Conservation (phyloP, 768 basidiomycete species). For the Serendipita indica region DNA sequence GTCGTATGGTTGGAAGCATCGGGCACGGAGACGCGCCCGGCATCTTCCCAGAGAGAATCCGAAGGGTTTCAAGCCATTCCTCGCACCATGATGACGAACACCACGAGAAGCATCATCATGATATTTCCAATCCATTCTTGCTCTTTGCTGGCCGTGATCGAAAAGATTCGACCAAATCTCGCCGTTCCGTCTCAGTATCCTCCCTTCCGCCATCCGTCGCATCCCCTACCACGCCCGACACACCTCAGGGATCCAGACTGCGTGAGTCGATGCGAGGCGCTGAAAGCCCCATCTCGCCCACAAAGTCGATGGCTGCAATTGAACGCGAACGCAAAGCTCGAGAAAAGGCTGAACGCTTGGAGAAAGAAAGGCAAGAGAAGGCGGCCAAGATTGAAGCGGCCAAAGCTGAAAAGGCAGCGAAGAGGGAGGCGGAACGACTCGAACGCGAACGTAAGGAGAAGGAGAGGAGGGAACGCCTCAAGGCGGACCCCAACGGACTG, state of each 20-base stretch:
- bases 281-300: not conserved
- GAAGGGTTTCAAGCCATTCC: not conserved
- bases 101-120: not conserved
- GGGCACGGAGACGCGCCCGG: not conserved
- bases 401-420: conserved; percentile 4
- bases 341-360: not conserved
- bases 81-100: not conserved
- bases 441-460: conserved; percentile 5
- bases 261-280: not conserved
- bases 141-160: not conserved
- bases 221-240: not conserved
- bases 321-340: not conserved
- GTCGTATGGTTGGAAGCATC: conserved; percentile 6
- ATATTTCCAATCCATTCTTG: conserved; percentile 6
- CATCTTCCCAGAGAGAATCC: not conserved
- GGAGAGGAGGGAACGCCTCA: not conserved
- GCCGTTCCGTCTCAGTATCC: not conserved
- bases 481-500: conserved; percentile 2
- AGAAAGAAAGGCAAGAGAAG: not conserved
- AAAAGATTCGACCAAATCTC: not conserved
- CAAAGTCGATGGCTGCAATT: not conserved
- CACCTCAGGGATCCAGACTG: not conserved
- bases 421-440: not conserved
- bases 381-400: not conserved
- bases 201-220: not conserved